phyloP scores from a whole-genome alignment of 2,329 filamentous ascomycete genomes.

The Penicillium nordicum region DNA sequence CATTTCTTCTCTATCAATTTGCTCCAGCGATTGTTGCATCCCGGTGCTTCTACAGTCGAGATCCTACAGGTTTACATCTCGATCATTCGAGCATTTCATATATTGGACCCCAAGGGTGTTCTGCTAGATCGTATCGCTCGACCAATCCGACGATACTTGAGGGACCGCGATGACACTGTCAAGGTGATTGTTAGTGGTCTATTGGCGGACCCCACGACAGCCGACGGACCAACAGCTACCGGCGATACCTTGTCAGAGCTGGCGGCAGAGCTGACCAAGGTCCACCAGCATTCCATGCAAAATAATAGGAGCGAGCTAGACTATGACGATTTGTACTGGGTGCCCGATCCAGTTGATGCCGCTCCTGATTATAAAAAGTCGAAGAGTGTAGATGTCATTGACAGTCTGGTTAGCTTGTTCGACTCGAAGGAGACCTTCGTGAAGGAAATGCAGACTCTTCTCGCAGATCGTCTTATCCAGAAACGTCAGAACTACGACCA shows the following conservation, averaged over 20 bases:
- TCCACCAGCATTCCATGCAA: conserved; percentile 41
- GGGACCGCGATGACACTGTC: conserved; percentile 63
- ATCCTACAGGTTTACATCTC: conserved; percentile 67
- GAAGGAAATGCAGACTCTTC: conserved; percentile 83
- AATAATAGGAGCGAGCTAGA: conserved; percentile 66
- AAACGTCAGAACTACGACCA: conserved; percentile 69
- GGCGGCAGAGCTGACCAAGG: conserved; percentile 50
- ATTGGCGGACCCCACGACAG: conserved; percentile 52
- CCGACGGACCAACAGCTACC: conserved; percentile 28
- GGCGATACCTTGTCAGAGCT: conserved; percentile 51
- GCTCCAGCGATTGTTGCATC: conserved; percentile 56
- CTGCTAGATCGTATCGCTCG: conserved; percentile 64
- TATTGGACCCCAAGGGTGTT: conserved; percentile 63
- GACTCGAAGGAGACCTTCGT: conserved; percentile 90
- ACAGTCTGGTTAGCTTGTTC: conserved; percentile 81
- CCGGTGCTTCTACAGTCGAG: conserved; percentile 62
- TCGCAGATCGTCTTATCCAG: conserved; percentile 74
- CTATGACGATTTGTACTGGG: conserved; percentile 91
- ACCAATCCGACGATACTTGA: conserved; percentile 61
- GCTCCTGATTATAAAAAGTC: conserved; percentile 87
- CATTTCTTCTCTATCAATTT: conserved; percentile 53
- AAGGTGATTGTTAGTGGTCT: conserved; percentile 63
- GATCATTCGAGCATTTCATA: conserved; percentile 61
- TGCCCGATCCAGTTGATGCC: conserved; percentile 88
- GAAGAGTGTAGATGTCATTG: conserved; percentile 85